A percentile compares a stretch with the other conserved stretches of the same genome.
Evolutionary conservation across 2,329 filamentous ascomycete species (phyloP).

Genomic region (Blastomyces parvus): DNA sequence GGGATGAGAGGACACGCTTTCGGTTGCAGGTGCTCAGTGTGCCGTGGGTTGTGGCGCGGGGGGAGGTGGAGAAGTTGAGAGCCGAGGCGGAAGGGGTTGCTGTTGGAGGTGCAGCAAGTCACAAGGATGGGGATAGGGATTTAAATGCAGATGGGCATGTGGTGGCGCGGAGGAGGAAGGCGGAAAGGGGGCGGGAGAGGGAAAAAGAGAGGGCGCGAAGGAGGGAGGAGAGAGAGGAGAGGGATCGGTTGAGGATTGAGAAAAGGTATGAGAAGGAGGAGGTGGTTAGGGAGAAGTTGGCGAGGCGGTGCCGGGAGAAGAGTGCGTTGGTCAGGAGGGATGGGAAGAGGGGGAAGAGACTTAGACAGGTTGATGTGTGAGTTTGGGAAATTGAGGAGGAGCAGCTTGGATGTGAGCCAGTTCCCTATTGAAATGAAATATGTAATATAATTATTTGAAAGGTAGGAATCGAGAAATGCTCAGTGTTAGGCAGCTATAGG

Average conservation of each 20-base stretch:
- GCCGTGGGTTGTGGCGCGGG: constrained; percentile 44
- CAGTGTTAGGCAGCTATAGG: background rate
- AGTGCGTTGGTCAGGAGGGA: constrained; percentile 22
- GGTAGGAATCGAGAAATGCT: background rate
- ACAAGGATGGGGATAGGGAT: constrained; percentile 36
- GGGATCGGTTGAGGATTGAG: constrained; percentile 20
- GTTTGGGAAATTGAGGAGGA: background rate
- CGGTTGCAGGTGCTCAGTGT: constrained; percentile 41
- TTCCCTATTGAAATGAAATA: background rate
- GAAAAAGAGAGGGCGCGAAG: constrained; percentile 30
- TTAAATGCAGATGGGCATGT: constrained; percentile 34
- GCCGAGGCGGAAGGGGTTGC: constrained; percentile 32
- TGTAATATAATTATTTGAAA: background rate
- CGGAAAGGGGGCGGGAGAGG: constrained; percentile 32
- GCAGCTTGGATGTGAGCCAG: background rate
- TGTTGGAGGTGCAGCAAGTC: constrained; percentile 20
- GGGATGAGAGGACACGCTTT: constrained; percentile 43
- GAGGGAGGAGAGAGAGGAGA: constrained; percentile 35
- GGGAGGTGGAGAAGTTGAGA: constrained; percentile 37
- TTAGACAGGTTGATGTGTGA: background rate
- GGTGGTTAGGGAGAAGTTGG: constrained; percentile 29
- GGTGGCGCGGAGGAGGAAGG: constrained; percentile 34
- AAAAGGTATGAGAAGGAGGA: constrained; percentile 33
- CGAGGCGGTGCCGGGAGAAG: constrained; percentile 23
- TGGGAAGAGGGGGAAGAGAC: constrained; percentile 11